Evolutionary conservation across 306 rosid species (phyloP).

Genomic region (Alnus glutinosa): DNA sequence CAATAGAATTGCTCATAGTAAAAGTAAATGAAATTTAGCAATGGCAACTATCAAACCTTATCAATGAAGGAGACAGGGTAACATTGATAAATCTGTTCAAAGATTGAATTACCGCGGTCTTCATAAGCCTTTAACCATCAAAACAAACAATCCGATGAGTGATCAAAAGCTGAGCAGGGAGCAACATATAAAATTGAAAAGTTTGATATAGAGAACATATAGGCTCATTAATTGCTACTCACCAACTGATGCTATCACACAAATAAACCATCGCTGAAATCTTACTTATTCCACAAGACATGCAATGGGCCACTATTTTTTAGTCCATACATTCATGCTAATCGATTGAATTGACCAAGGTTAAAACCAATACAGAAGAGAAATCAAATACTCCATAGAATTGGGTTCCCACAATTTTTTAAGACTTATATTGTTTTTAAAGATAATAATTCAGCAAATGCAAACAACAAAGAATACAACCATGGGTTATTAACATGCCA

Average conservation of each 20-base stretch:
- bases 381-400: not conserved
- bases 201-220: not conserved
- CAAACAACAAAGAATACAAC: not conserved
- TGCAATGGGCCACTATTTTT: not conserved
- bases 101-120: conserved; percentile 20
- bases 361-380: not conserved
- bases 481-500: conserved; percentile 32
- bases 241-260: not conserved
- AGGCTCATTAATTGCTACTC: not conserved
- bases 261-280: not conserved
- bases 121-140: conserved; percentile 32
- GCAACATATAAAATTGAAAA: not conserved
- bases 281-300: not conserved
- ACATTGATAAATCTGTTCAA: conserved; percentile 44
- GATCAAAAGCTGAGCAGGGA: not conserved
- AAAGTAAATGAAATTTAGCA: not conserved
- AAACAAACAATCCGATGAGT: not conserved
- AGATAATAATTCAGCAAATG: conserved; percentile 6
- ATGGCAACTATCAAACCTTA: conserved; percentile 32
- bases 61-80: conserved; percentile 33
- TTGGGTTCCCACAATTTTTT: not conserved
- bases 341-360: not conserved
- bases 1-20: not conserved
- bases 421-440: not conserved
- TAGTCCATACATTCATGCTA: conserved; percentile 5